Evolutionary conservation across 2,329 filamentous ascomycete species (phyloP), one percentile per base, ranked within the genome.

Genomic region (Fusarium dimerum): DNA sequence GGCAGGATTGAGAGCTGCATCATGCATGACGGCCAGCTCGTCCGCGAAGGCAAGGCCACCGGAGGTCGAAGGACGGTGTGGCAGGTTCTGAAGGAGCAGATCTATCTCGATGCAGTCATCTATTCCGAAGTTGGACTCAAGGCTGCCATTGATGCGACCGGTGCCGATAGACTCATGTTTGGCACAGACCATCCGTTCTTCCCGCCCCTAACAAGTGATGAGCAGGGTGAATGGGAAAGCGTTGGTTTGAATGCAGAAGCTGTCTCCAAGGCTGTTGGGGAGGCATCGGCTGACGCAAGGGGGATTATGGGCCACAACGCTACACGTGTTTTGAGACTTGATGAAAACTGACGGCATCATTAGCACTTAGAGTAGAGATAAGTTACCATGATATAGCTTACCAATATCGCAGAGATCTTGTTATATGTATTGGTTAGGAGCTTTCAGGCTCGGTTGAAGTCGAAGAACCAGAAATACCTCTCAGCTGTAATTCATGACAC

Each of bases 1-100:
- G 92, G 92, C 0, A 78, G 92, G 29, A 91, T 96, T 47, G 91
- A 96, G 73, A 92, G 88, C 66, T 96, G 92, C 67, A 85, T 96
- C 48, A 71, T 84, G 52, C 92, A 96, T 73, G 92, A 96, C 66
- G 87, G 84, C 1, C 85, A 91, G 66, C 79, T 95, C 39, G 82
- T 87, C 50, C 76, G 78, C 1, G 80, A 85, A 54, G 87, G 86
- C 10, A 84, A 80, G 64, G 74, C 78, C 2, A 71, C 76, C 12
- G 66, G 72, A 17, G 64, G 57, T 3, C 72, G 86, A 53, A 64
- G 81, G 67, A 78, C 77, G 16, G 66, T 81, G 51, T 85, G 77
- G 83, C 72, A 78, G 75, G 78, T 76, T 16, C 75, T 88, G 36
- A 76, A 75, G 61, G 86, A 84, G 57, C 94, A 96, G 73, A 82